Evolutionary conservation across 2,329 filamentous ascomycete species (phyloP).

Genomic region (Pestalotiopsis sp.): DNA sequence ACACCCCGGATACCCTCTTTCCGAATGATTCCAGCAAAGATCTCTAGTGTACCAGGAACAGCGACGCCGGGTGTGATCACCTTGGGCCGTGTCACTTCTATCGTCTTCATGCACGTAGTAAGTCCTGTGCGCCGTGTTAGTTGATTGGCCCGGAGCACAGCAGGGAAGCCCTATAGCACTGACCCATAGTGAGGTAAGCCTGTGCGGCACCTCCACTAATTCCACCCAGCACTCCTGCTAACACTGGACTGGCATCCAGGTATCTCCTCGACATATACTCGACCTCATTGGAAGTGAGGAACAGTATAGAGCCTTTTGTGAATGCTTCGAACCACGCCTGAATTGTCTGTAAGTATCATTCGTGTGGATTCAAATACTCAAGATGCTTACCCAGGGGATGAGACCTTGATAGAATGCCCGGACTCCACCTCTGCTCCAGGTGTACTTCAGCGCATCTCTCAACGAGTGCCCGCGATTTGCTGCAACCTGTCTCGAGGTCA

Average conservation of each 20-base stretch:
- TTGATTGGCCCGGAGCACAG: neutral
- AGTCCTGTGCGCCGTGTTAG: neutral
- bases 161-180: constrained; percentile 60
- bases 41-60: constrained; percentile 32
- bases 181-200: constrained; percentile 99
- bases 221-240: constrained; percentile 85
- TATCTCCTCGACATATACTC: constrained; percentile 85
- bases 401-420: neutral
- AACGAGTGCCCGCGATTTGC: neutral
- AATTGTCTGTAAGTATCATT: neutral
- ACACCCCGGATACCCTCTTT: neutral
- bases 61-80: constrained; percentile 75
- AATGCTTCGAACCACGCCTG: constrained; percentile 99
- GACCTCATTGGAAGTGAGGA: constrained; percentile 97
- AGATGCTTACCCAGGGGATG: neutral
- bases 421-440: neutral
- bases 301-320: constrained; percentile 97
- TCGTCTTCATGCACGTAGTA: constrained; percentile 97
- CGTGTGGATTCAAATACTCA: neutral
- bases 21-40: constrained; percentile 63
- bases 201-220: constrained; percentile 94
- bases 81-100: constrained; percentile 99
- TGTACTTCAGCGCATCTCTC: neutral
- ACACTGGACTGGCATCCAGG: constrained; percentile 81
- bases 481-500: neutral